Evolutionary conservation across 768 basidiomycete genomes (phyloP).

Genomic region (Amylocystis lapponica): DNA sequence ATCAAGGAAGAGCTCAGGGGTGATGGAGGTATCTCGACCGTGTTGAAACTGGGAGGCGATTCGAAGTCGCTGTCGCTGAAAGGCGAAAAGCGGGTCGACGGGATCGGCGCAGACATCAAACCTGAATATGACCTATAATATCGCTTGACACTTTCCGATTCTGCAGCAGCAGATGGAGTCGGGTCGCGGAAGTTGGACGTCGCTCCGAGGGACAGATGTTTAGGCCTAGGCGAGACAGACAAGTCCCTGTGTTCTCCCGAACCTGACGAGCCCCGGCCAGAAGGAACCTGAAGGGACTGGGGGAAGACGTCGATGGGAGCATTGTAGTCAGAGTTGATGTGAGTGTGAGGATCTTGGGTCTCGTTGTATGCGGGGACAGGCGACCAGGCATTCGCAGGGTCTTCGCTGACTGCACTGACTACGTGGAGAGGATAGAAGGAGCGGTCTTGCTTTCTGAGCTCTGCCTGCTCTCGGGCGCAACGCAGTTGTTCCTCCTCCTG

Average conservation of each 20-base stretch:
- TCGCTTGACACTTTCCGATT: no score
- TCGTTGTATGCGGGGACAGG: constrained; percentile 6
- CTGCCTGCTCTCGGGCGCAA: constrained; percentile 52
- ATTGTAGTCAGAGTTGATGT: constrained; percentile 6
- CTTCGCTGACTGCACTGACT: constrained; percentile 17
- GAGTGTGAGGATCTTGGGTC: constrained; percentile 9
- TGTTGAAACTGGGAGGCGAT: constrained; percentile 7
- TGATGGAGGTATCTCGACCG: constrained; percentile 28
- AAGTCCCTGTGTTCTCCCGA: constrained; percentile 11
- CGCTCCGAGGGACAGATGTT: constrained; percentile 18
- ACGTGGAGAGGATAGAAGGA: constrained; percentile 28
- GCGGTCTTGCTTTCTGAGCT: constrained; percentile 40
- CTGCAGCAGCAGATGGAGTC: constrained; percentile 4
- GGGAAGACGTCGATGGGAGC: constrained; percentile 6
- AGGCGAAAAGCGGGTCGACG: constrained; percentile 42
- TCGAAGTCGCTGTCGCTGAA: constrained; percentile 41
- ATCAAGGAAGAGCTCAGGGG: constrained; percentile 46
- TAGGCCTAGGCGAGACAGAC: constrained; percentile 19
- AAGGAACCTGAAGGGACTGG: constrained; percentile 5
- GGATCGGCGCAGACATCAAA: no score
- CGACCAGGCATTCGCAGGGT: constrained; percentile 13
- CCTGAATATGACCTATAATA: no score
- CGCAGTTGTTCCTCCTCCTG: constrained; percentile 57
- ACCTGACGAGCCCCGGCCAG: constrained; percentile 11
- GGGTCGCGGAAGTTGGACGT: constrained; percentile 21